A percentile compares a stretch with the other conserved stretches of the same genome.
Conservation (phyloP, 768 basidiomycete genomes). For the Podaxis rugospora region DNA sequence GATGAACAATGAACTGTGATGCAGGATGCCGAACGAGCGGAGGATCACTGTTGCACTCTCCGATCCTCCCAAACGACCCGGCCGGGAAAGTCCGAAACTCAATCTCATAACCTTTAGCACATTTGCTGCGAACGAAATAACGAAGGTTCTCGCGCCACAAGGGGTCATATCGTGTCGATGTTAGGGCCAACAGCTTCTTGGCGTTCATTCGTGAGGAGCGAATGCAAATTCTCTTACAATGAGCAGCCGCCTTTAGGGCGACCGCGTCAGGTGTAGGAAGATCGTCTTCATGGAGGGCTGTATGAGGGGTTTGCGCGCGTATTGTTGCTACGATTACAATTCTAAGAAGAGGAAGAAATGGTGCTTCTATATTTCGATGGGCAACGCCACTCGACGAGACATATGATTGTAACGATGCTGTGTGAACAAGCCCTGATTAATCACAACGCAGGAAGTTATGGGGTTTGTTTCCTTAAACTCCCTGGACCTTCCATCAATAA, state of each 20-base stretch:
- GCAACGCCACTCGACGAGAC: not conserved
- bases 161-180: not conserved
- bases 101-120: too few relatives aligned
- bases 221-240: not conserved
- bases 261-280: not conserved
- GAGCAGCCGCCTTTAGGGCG: not conserved
- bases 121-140: too few relatives aligned
- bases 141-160: not conserved
- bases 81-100: not conserved
- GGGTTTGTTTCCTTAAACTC: not conserved
- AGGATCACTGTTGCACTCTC: not conserved
- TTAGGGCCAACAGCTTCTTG: not conserved
- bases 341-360: not conserved
- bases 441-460: not conserved
- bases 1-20: not conserved
- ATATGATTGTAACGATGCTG: not conserved
- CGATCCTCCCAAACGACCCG: not conserved
- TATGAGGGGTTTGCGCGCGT: not conserved
- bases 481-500: not conserved
- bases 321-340: not conserved
- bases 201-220: not conserved
- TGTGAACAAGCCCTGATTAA: not conserved
- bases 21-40: not conserved
- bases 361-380: not conserved
- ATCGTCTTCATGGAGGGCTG: not conserved